Evolutionary conservation across 306 rosid genomes (phyloP), one percentile per base, ranked within the genome.

Genomic region (Medicago lupulina): DNA sequence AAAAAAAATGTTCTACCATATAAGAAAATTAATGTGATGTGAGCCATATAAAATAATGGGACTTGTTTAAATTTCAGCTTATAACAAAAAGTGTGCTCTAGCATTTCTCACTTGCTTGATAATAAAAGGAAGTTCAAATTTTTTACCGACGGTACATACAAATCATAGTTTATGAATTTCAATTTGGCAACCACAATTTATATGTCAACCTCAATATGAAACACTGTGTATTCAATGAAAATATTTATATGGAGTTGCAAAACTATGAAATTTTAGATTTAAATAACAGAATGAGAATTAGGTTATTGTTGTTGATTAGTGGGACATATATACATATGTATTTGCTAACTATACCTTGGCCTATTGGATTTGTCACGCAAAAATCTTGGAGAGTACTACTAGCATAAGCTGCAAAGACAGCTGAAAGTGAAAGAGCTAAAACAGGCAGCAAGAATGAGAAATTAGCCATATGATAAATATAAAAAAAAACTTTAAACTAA

Each of bases 341-440:
- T 31, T 31, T 31, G 36, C 6, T 53, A 53, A 7, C 0, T 16
- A 53, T 80, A 84, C 87, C 87, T 76, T 73, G 77, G 40, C 17
- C 40, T 8, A 70, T 71, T 4, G 88, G 77, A 23, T 75, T 44
- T 34, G 84, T 79, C 15, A 85, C 88, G 8, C 88, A 85, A 57
- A 85, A 85, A 82, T 85, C 86, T 44, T 67, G 84, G 43, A 82
- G 86, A 60, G 80, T 9, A 40, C 59, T 64, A 40, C 59, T 70
- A 2, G 41, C 13, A 70, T 81, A 77, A 79, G 28, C 53, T 14
- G 77, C 84, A 4, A 67, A 41, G 28, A 44, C 67, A 76, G 55
- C 15, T 15, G 81, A 85, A 54, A 81, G 17, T 28, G 84, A 75
- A 60, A 85, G 18, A 43, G 77, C 62, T n/a, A 85, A 40, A 66